Evolutionary conservation across 768 basidiomycete species (phyloP).

Genomic region (Rubroboletus satanas): DNA sequence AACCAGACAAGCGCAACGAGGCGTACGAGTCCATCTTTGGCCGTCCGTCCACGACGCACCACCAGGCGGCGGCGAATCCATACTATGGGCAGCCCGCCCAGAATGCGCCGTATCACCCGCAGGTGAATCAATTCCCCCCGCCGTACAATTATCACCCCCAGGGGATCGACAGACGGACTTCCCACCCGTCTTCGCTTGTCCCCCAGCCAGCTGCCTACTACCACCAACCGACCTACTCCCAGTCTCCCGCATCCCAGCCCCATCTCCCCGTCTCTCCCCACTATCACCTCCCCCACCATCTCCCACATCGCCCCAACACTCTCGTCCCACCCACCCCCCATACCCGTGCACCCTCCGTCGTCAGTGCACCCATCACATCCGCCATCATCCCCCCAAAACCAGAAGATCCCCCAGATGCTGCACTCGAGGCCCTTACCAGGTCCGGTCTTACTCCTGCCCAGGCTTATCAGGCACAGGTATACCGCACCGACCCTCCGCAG

Average conservation of each 20-base stretch:
- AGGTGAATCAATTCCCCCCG: slow-evolving; percentile 32
- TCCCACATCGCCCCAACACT: slow-evolving; percentile 23
- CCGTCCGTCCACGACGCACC: slow-evolving; percentile 59
- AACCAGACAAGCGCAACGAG: slow-evolving; percentile 67
- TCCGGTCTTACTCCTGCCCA: slow-evolving; percentile 71
- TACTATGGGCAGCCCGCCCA: slow-evolving; percentile 18
- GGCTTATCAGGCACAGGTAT: slow-evolving; percentile 76
- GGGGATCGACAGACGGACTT: slow-evolving; percentile 45
- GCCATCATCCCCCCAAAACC: slow-evolving; percentile 46
- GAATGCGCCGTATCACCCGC: slow-evolving; percentile 18
- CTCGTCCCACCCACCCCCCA: slow-evolving; percentile 41
- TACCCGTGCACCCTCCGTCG: slow-evolving; percentile 49
- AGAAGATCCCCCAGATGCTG: slow-evolving; percentile 48
- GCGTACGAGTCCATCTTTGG: slow-evolving; percentile 90
- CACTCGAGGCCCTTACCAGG: slow-evolving; percentile 41
- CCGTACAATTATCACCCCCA: slow-evolving; percentile 40
- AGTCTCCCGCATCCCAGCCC: slow-evolving; percentile 31
- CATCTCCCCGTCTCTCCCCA: slow-evolving; percentile 11
- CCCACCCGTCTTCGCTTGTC: slow-evolving; percentile 39
- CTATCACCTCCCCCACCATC: slow-evolving; percentile 18
- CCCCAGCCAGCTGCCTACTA: slow-evolving; percentile 25
- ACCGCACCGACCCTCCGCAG: slow-evolving; percentile 41
- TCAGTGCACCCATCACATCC: slow-evolving; percentile 38
- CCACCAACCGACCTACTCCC: slow-evolving; percentile 31
- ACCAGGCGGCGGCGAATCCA: slow-evolving; percentile 28